Base-by-base conservation (phyloP, 345 rosid genomes). In the Trapa incisa region DNA sequence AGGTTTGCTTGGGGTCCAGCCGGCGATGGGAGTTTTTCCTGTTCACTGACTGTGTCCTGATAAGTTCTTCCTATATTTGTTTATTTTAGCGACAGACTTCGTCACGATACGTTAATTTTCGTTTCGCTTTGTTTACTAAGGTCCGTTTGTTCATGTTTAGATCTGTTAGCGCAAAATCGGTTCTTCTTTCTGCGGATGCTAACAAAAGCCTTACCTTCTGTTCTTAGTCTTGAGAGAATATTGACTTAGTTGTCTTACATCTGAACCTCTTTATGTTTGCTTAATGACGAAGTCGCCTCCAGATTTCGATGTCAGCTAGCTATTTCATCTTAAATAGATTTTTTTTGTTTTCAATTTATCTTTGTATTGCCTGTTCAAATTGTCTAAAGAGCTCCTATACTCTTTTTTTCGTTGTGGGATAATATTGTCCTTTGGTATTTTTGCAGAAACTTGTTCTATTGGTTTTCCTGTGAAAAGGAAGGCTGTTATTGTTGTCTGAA, bases 401-500 rank as follows among this genome's bases (percentile, higher is more conserved):
- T 52, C 22, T 32, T 13, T 38, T 61, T 15, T 7, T n/a, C n/a
- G 22, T 3, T 4, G 43, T 37, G 43, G 45, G 0, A 12, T 62
- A 14, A 62, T 29, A 15, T 38, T 33, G 43, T 37, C 35, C 17
- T 47, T 37, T 41, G 50, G 22, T 1, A n/a, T 37, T 35, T 13
- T 11, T 42, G 37, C 68, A 54, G 77, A 78, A 79, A 65, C 39
- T 63, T 65, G 70, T 29, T 3, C 2, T 14, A n/a, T 43, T 22
- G 52, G 48, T n/a, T 17, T 67, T 60, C 65, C 41, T 1, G 0
- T n/a, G 68, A 69, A 60, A 71, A 45, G 39, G 68, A 65, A 70
- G 39, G 48, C 68, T 65, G 1, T 66, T 14, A 35, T 47, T 53
- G 70, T 15, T 14, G 68, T 38, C 69, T 54, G 42, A 65, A 89